Evolutionary conservation across 2,329 filamentous ascomycete species (phyloP), one percentile per base, ranked within the genome.

Genomic region (Colletotrichum siamense): DNA sequence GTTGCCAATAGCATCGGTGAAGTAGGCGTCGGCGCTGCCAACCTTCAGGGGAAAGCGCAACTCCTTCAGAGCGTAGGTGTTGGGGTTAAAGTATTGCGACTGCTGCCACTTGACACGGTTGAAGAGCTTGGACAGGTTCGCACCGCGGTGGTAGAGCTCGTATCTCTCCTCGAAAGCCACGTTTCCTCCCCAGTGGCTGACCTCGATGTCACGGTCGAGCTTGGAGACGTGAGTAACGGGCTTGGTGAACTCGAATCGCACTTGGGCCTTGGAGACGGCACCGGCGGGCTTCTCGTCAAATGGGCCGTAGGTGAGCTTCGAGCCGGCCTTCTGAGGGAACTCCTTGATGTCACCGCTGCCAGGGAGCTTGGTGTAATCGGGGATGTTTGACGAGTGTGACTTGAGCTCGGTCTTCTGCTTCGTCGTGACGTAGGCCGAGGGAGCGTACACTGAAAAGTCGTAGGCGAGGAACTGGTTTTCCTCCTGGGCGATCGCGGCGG

Each of bases 391-490:
- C 71, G 92, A 94, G 64, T 95, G 91, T 80, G 98, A 93, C 88
- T 98, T 98, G 86, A 99, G 87, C 86, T 99, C 98, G 52, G 97
- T 99, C 92, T 98, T 98, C 85, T 99, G 97, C 88, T 98, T 98
- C 81, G 91, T 85, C 16, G 96, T 98, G 22, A 90, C 87, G 88
- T 99, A 99, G 77, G 94, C 93, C 12, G 95, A 98, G 18, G 93
- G 94, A 63, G 90, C 91, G 86, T 98, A 98, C 79, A 95, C 94
- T 77, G 95, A 96, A 88, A 98, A 98, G 72, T 92, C 89, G 88
- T 98, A 96, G 73, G 92, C 89, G 69, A 99, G 92, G 87, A 94
- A 98, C 86, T 99, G 97, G 84, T 94, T 92, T 68, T 96, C 95
- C 62, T 92, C 90, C 85, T 99, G 97, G n/a, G 90, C 88, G 82